Base-by-base conservation (phyloP, 202 grass and related monocot genomes). In the Carex arenaria region DNA sequence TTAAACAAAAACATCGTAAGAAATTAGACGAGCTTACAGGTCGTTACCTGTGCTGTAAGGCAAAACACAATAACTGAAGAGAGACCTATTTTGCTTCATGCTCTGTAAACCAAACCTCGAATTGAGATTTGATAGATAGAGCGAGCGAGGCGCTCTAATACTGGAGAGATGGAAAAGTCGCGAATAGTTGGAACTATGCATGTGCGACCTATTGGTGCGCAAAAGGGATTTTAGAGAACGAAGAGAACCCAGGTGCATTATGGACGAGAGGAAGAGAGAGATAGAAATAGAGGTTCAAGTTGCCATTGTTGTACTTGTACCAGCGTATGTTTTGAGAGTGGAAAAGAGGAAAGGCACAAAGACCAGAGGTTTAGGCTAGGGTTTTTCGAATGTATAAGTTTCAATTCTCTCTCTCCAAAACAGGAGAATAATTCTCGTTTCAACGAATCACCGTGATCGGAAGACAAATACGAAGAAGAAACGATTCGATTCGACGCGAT, bases 91-190 rank as follows among this genome's bases (percentile, higher is more conserved):
- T 42, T 45, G 7, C 70, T 55, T 82, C 72, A 82, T 61, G 22
- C 22, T 54, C 66, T 18, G 49, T 22, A 71, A 40, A 53, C 0
- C 6, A 82, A 65, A 76, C 42, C 14, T 82, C 60, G 79, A 87
- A 64, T 36, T 67, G 57, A n/a, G 42, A 22, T 5, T 77, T 45
- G 67, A 51, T 38, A 14, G 67, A 12, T 53, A 31, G 4, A 38
- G 67, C 64, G 22, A 82, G 36, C 64, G 67, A 40, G 71, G 52
- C 32, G 67, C 54, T 63, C 28, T 20, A 42, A 36, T 26, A n/a
- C 42, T 66, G 79, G 67, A 75, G 67, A 82, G 56, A 82, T 67
- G 85, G 40, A 83, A 81, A 34, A 87, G 79, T 68, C 85, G 68
- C 38, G 69, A 67, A 82, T 71, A 64, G 59, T 62, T 74, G 79